Percentiles rank a stretch among this genome's conserved stretches.
These are phyloP conservation scores for Ampelocalamus luodianensis DNA, from an alignment of 176 grass and related monocot species.

Conservation along the genomic window DNA sequence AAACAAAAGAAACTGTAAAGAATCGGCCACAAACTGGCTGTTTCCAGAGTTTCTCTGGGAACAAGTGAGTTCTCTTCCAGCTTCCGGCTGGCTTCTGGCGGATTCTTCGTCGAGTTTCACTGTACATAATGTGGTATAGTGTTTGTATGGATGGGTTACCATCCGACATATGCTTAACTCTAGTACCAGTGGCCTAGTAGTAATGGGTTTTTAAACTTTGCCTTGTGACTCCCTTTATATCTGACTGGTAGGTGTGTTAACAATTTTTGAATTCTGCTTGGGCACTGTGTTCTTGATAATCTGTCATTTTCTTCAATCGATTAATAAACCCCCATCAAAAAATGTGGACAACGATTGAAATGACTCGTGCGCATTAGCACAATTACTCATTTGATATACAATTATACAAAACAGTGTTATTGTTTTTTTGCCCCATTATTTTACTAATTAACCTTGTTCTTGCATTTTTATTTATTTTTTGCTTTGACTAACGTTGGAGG, in stretches of 20 bases:
- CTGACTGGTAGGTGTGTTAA: neutral
- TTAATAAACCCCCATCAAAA: neutral
- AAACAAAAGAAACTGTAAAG: neutral
- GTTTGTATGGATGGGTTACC: neutral
- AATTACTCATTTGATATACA: neutral
- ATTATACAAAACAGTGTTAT: neutral
- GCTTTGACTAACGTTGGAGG: too few species aligned
- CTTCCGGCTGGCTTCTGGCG: neutral
- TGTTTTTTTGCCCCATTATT: neutral
- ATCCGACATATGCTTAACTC: neutral
- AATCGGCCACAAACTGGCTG: neutral
- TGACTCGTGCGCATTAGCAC: neutral
- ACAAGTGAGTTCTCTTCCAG: neutral
- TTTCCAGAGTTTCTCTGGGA: neutral
- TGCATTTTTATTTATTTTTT: neutral
- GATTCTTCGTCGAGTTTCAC: neutral
- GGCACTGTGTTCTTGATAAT: neutral
- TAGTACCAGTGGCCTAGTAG: neutral
- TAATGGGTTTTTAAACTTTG: neutral
- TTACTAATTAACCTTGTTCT: neutral
- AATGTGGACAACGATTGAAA: neutral
- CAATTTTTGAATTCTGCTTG: neutral
- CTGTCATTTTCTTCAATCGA: neutral
- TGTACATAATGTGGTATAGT: neutral
- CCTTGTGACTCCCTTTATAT: neutral